phyloP scores from a whole-genome alignment of 495 filamentous ascomycete genomes.

The Lasiosphaeriaceae sp. region DNA sequence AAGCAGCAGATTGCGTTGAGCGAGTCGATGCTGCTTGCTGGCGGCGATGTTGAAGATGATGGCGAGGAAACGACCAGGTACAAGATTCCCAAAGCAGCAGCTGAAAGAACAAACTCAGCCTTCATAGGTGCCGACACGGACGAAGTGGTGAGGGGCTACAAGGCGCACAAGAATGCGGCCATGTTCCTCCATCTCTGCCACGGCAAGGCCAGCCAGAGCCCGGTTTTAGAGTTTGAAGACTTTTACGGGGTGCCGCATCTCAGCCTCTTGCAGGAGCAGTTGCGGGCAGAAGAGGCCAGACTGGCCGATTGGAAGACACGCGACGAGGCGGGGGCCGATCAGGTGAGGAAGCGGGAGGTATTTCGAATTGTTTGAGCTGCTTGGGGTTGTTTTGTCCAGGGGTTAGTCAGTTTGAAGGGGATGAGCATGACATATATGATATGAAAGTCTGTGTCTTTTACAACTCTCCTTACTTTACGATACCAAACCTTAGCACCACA shows the following conservation, averaged over 20 bases:
- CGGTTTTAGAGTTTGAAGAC: neutral
- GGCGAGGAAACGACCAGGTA: too few species aligned
- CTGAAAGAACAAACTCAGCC: neutral
- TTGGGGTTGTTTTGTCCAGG: too few species aligned
- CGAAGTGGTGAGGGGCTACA: neutral
- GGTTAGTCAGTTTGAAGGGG: too few species aligned
- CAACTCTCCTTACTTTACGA: too few species aligned
- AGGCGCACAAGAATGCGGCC: neutral
- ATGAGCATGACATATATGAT: too few species aligned
- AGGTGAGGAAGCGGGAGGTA: neutral
- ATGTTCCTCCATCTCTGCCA: neutral
- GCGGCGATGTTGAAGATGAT: too few species aligned
- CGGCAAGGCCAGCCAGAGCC: neutral
- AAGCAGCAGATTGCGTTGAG: neutral
- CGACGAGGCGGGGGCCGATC: neutral
- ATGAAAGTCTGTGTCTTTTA: too few species aligned
- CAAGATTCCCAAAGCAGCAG: too few species aligned
- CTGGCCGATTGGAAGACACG: neutral
- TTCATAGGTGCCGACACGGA: neutral
- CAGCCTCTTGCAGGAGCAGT: neutral
- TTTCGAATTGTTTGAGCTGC: too few species aligned
- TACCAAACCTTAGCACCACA: too few species aligned
- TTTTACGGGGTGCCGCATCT: neutral
- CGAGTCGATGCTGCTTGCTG: neutral
- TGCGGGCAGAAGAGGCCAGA: neutral